A percentile compares a stretch with the other conserved stretches of the same genome.
Conservation (phyloP, 2,329 filamentous ascomycete species). For the Plenodomus tracheiphilus region DNA sequence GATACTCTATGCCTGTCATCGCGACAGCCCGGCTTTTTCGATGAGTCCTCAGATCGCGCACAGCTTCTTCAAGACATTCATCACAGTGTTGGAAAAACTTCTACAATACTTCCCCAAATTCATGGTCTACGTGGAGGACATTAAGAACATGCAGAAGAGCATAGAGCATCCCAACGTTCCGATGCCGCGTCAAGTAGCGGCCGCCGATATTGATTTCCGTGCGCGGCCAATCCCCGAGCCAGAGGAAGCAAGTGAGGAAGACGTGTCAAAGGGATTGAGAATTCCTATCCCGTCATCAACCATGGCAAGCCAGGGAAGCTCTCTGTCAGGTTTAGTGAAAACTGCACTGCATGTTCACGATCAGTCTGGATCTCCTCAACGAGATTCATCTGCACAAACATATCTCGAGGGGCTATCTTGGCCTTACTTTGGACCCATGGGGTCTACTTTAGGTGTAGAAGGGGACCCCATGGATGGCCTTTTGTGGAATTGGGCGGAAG, state of each 20-base stretch:
- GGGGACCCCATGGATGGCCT: too few species aligned
- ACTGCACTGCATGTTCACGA: too few species aligned
- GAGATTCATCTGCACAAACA: too few species aligned
- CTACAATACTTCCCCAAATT: slow-evolving; percentile 6
- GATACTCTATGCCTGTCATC: slow-evolving; percentile 16
- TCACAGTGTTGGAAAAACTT: slow-evolving; percentile 2
- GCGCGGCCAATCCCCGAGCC: slow-evolving; percentile 2
- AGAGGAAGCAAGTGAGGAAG: slow-evolving; percentile 5
- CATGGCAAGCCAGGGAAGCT: too few species aligned
- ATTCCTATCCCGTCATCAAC: too few species aligned
- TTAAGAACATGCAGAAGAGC: slow-evolving; percentile 14
- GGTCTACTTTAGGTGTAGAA: too few species aligned
- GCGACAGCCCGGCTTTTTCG: slow-evolving; percentile 11
- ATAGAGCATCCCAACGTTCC: slow-evolving; percentile 8
- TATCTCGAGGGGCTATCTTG: too few species aligned
- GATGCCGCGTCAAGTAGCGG: slow-evolving; percentile 7
- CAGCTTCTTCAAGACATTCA: slow-evolving; percentile 10
- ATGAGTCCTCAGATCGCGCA: slow-evolving; percentile 10
- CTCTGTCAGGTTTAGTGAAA: too few species aligned
- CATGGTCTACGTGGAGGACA: slow-evolving; percentile 10
- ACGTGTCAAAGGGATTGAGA: too few species aligned
- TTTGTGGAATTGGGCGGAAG: too few species aligned
- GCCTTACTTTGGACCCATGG: too few species aligned
- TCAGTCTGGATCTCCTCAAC: too few species aligned
- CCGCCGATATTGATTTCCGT: slow-evolving; percentile 10